phyloP scores from a whole-genome alignment of 2,329 filamentous ascomycete species.

The Fusarium azukiicola region DNA sequence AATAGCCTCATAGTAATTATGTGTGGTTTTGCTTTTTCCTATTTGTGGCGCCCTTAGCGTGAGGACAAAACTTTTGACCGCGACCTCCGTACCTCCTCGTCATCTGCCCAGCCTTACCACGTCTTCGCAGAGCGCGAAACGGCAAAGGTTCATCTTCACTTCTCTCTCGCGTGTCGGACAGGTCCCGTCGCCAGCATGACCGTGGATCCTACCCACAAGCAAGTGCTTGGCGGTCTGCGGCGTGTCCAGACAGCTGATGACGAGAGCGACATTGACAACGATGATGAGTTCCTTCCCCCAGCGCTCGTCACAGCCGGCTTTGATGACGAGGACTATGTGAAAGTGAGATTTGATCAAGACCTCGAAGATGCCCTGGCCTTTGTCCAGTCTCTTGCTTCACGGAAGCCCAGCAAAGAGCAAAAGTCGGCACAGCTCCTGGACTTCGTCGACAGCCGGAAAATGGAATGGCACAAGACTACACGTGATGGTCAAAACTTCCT shows the following conservation, averaged over 20 bases:
- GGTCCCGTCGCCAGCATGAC: not conserved
- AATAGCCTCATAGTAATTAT: too few relatives aligned
- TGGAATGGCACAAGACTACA: constrained; percentile 22
- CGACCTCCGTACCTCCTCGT: not conserved
- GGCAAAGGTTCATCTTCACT: not conserved
- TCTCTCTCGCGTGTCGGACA: not conserved
- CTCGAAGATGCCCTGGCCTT: not conserved
- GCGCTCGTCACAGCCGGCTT: not conserved
- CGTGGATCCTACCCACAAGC: not conserved
- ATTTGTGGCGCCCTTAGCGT: too few relatives aligned
- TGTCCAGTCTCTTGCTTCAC: constrained; percentile 1
- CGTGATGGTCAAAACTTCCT: constrained; percentile 22
- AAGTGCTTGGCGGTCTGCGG: not conserved
- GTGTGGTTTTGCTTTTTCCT: too few relatives aligned
- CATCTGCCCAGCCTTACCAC: not conserved
- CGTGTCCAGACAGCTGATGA: not conserved
- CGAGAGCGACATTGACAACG: constrained; percentile 27
- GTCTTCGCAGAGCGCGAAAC: not conserved
- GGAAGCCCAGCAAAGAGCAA: not conserved
- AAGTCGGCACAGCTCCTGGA: not conserved
- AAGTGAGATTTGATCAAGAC: not conserved
- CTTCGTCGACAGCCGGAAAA: constrained; percentile 7
- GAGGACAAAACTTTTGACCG: too few relatives aligned
- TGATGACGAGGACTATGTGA: constrained; percentile 19
- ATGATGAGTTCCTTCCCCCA: constrained; percentile 16